Base-by-base conservation (phyloP, 148 eudicot genomes). In the Vaccinium myrtillus region DNA sequence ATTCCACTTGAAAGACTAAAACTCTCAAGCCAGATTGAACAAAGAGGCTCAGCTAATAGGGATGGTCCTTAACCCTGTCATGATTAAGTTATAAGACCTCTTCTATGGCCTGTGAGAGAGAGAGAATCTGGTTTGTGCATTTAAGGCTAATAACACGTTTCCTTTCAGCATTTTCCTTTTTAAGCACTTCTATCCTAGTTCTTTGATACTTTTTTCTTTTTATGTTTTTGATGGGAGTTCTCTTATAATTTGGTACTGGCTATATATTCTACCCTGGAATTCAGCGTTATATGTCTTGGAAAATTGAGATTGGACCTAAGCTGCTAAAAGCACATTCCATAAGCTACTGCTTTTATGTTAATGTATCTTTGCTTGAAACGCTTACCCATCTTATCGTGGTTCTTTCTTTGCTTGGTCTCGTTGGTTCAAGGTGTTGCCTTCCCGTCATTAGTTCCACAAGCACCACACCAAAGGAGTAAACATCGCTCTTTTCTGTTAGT, bases 401-500 rank as follows among this genome's bases (percentile, higher is more conserved):
- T 78, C 91, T 88, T 86, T 95, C 96, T 75, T 87, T 89, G 18
- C 79, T 30, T 10, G 87, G 76, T 86, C 83, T 89, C 32, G 82
- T 85, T 48, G 90, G 87, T 71, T 95, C 95, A 21, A 92, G 78
- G 19, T 96, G 98, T 58, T 80, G 86, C 63, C 98, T 87, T 82
- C 95, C 98, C 1, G 96, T 92, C 48, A 92, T 88, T 61, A 95
- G 83, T 79, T 95, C 98, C 16, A 93, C 87, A 63, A 95, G 96
- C 83, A 95, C 70, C 67, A 93, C 90, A 58, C 98, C 98, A 83
- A 92, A 95, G 54, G 96, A 93, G 89, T 92, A 95, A 55, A 95
- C 96, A 88, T 95, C 98, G 63, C 98, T 95, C 85, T 91, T 95
- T 5, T 91, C 95, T 36, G 96, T 95, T 78, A 95, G 92, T 83